Conservation (phyloP, 2,329 filamentous ascomycete genomes). For the Paraphoma sp. region DNA sequence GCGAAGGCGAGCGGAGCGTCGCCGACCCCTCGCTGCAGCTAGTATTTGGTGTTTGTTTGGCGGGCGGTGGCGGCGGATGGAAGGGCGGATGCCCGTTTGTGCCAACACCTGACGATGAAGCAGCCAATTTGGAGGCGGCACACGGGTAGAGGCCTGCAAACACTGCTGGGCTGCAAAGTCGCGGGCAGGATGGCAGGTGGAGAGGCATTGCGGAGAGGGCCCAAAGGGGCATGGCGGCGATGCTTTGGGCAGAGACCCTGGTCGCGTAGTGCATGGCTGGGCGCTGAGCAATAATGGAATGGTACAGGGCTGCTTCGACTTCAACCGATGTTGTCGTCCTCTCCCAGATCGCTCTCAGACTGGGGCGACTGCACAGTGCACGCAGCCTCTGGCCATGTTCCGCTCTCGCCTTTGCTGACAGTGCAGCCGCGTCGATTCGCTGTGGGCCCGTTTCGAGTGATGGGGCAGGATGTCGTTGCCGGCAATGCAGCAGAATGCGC, state of each 20-base stretch:
- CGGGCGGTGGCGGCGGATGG: not conserved
- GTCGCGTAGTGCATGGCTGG: not conserved
- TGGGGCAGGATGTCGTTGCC: conserved; percentile 46
- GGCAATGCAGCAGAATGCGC: conserved; percentile 39
- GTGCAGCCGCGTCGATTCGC: conserved; percentile 19
- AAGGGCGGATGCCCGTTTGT: not conserved
- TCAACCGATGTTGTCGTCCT: conserved; percentile 25
- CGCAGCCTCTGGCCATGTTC: conserved; percentile 26
- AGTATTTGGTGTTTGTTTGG: not conserved
- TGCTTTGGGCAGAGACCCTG: not conserved
- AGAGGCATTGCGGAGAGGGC: not conserved
- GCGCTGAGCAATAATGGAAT: conserved; percentile 15
- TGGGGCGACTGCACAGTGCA: conserved; percentile 36
- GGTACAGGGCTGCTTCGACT: conserved; percentile 26
- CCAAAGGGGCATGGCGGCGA: not conserved
- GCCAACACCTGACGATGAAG: not conserved
- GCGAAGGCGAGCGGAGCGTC: not conserved
- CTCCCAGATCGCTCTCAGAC: conserved; percentile 25
- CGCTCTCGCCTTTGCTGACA: conserved; percentile 24
- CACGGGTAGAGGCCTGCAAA: not conserved
- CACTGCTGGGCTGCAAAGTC: not conserved
- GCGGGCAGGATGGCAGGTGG: not conserved
- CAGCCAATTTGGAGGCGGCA: not conserved
- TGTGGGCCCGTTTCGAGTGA: conserved; percentile 28
- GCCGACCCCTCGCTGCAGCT: not conserved